Evolutionary conservation across 225 moss, liverwort and hornwort genomes (phyloP).

Genomic region (Ulota crispa): DNA sequence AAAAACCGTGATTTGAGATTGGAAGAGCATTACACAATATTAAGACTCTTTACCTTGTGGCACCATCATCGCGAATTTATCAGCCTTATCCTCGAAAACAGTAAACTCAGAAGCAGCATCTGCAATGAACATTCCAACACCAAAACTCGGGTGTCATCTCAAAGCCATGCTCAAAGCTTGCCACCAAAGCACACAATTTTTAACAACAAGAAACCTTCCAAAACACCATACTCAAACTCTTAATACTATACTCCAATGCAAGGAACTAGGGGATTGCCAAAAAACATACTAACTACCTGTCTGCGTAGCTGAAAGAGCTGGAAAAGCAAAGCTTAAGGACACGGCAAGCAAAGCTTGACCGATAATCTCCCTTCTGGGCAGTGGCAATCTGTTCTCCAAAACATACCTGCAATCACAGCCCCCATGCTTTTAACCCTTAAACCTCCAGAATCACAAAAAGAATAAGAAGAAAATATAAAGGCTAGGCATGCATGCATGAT

Average conservation of each 20-base stretch:
- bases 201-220: not conserved
- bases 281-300: conserved; percentile 10
- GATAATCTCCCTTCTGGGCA: conserved; percentile 55
- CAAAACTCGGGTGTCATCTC: not conserved
- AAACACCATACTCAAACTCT: not conserved
- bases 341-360: conserved; percentile 49
- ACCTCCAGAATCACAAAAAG: no score
- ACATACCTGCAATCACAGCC: conserved; percentile 27
- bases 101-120: conserved; percentile 48
- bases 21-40: not conserved
- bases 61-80: conserved; percentile 77
- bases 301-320: conserved; percentile 38
- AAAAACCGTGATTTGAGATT: not conserved
- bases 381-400: not conserved
- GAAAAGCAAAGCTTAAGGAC: conserved; percentile 45
- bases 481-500: no score
- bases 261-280: not conserved
- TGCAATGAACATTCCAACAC: conserved; percentile 20
- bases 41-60: conserved; percentile 64
- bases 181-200: not conserved
- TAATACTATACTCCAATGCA: not conserved
- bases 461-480: no score
- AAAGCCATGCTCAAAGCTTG: not conserved
- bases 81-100: conserved; percentile 66
- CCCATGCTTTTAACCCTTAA: not conserved